Conservation (phyloP, 176 grass and related monocot genomes). For the Urochloa ruziziensis region DNA sequence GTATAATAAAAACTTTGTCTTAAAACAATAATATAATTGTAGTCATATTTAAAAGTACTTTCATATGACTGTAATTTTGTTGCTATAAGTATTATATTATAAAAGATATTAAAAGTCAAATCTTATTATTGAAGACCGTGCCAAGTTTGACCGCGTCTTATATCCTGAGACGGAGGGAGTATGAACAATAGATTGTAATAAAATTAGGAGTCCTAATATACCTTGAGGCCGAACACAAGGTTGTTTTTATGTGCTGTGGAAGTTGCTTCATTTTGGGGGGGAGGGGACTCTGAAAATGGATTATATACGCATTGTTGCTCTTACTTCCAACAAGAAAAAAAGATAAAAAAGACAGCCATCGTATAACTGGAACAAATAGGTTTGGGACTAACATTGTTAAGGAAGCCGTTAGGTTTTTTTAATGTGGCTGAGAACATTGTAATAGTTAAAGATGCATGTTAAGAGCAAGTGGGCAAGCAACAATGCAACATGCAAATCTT, state of each 20-base stretch:
- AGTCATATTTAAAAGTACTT: too few species aligned
- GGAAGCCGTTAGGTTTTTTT: background rate
- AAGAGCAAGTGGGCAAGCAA: constrained; percentile 2
- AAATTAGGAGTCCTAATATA: background rate
- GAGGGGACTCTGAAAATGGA: background rate
- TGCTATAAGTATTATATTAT: too few species aligned
- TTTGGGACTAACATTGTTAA: background rate
- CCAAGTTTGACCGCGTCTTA: too few species aligned
- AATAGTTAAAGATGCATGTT: background rate
- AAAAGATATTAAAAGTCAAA: too few species aligned
- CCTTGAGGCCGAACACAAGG: background rate
- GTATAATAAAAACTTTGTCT: too few species aligned
- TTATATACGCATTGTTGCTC: background rate
- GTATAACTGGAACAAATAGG: background rate
- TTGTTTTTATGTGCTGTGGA: background rate
- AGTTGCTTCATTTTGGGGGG: background rate
- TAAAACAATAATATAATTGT: too few species aligned
- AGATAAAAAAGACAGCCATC: background rate
- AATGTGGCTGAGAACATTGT: background rate
- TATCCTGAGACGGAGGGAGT: too few species aligned
- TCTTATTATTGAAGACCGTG: too few species aligned
- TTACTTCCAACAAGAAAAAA: background rate
- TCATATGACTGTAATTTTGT: too few species aligned
- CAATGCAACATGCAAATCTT: background rate
- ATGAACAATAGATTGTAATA: background rate